phyloP scores from a whole-genome alignment of 768 basidiomycete species.

The Exidia glandulosa region DNA sequence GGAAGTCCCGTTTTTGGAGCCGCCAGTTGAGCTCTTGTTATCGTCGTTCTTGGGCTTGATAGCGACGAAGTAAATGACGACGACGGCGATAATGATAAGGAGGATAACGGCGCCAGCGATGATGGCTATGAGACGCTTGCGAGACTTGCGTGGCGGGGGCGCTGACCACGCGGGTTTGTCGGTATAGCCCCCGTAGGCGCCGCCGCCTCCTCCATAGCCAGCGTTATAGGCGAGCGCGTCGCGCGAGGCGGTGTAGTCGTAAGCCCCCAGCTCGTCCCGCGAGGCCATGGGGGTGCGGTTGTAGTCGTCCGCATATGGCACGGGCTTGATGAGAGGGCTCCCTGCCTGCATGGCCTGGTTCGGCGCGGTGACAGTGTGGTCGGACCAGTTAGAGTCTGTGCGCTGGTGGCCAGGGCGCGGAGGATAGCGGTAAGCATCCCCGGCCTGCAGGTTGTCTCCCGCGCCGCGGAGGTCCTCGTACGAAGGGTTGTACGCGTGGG shows the following conservation, averaged over 20 bases:
- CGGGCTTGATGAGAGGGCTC: not conserved
- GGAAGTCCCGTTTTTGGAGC: constrained; percentile 3
- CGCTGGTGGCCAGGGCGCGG: not conserved
- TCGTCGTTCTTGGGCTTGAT: constrained; percentile 34
- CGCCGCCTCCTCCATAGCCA: too few species aligned
- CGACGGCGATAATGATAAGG: constrained; percentile 45
- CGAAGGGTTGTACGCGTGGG: not conserved
- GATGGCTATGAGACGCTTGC: constrained; percentile 30
- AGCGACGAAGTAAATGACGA: constrained; percentile 57
- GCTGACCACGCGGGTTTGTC: not conserved
- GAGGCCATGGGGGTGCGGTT: not conserved
- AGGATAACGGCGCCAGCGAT: constrained; percentile 35
- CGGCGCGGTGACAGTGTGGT: not conserved
- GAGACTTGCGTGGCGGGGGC: not conserved
- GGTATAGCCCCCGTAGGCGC: too few species aligned
- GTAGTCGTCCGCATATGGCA: not conserved
- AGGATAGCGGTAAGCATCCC: not conserved
- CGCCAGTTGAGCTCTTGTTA: not conserved
- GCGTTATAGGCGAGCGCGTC: not conserved
- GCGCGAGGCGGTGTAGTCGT: not conserved
- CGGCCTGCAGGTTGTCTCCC: not conserved
- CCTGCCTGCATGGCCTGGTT: too few species aligned
- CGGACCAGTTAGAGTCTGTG: not conserved
- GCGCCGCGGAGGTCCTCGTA: not conserved
- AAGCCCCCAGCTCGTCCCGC: not conserved